Evolutionary conservation across 164 flowering plant species (phyloP).

Genomic region (Amborella trichopoda): DNA sequence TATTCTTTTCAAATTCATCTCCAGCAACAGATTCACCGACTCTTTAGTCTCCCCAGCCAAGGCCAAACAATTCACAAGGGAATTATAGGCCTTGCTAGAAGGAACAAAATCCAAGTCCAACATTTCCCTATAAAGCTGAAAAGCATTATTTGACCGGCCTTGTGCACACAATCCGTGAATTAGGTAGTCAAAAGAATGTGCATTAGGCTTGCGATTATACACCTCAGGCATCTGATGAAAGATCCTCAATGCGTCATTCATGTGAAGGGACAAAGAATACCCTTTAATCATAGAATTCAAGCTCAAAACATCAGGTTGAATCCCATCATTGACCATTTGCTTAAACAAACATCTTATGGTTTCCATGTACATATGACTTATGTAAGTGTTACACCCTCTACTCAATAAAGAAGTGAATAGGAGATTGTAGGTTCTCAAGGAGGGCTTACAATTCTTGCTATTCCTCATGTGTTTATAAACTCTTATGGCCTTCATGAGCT

Average conservation of each 20-base stretch:
- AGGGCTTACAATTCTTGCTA: constrained; percentile 38
- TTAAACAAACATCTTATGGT: constrained; percentile 55
- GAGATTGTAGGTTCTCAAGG: constrained; percentile 60
- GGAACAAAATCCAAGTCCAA: constrained; percentile 54
- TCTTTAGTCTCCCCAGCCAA: constrained; percentile 68
- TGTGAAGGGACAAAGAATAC: constrained; percentile 67
- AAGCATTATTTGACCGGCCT: constrained; percentile 69
- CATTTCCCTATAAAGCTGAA: constrained; percentile 56
- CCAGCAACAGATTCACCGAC: constrained; percentile 56
- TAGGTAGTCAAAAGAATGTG: constrained; percentile 55
- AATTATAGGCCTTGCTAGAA: constrained; percentile 64
- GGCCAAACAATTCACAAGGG: constrained; percentile 70
- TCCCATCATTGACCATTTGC: constrained; percentile 75
- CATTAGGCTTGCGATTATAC: constrained; percentile 49
- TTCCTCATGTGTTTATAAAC: constrained; percentile 70
- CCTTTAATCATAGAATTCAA: constrained; percentile 86
- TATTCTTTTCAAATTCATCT: constrained; percentile 48
- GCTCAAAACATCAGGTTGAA: constrained; percentile 72
- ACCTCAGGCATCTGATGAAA: constrained; percentile 82
- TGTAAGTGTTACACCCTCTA: constrained; percentile 49
- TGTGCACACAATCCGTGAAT: constrained; percentile 86
- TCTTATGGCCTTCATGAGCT: constrained; percentile 48
- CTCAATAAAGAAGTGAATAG: constrained; percentile 62
- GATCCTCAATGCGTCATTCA: constrained; percentile 77
- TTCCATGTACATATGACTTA: constrained; percentile 76